These are phyloP conservation scores for Saccharum hybrid DNA, from an alignment of 202 grass and related monocot genomes.

Conservation along the genomic window DNA sequence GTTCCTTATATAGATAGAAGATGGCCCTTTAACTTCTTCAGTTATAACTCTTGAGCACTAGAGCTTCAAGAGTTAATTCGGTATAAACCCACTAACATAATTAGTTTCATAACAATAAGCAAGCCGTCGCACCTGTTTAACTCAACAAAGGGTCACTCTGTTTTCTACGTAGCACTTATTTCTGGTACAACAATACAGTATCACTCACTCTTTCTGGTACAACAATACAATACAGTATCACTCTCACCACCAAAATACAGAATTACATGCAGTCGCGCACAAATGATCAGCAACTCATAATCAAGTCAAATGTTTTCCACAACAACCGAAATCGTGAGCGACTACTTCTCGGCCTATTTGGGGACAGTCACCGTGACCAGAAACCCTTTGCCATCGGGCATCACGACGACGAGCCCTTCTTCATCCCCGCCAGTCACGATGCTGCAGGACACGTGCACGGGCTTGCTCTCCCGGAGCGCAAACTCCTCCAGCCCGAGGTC, in stretches of 20 bases:
- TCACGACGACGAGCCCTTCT: constrained; percentile 58
- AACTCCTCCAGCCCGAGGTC: constrained; percentile 71
- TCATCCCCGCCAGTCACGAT: constrained; percentile 23
- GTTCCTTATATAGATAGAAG: no score
- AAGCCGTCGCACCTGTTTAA: no score
- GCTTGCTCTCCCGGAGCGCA: constrained; percentile 50
- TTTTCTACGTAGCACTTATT: neutral
- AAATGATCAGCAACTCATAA: neutral
- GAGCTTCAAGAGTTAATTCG: no score
- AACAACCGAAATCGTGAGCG: neutral
- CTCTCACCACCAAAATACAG: neutral
- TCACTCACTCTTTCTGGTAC: neutral
- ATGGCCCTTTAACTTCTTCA: no score
- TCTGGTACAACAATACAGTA: neutral
- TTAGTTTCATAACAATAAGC: no score
- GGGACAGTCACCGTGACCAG: constrained; percentile 52
- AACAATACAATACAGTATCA: neutral
- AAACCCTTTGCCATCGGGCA: constrained; percentile 41
- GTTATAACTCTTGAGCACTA: no score
- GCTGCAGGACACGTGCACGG: constrained; percentile 57
- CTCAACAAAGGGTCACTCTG: no score
- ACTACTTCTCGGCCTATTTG: neutral
- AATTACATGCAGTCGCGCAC: neutral
- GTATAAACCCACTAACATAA: no score
- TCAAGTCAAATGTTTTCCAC: neutral